phyloP scores from a whole-genome alignment of 768 basidiomycete genomes.

The Dentipellis fragilis region DNA sequence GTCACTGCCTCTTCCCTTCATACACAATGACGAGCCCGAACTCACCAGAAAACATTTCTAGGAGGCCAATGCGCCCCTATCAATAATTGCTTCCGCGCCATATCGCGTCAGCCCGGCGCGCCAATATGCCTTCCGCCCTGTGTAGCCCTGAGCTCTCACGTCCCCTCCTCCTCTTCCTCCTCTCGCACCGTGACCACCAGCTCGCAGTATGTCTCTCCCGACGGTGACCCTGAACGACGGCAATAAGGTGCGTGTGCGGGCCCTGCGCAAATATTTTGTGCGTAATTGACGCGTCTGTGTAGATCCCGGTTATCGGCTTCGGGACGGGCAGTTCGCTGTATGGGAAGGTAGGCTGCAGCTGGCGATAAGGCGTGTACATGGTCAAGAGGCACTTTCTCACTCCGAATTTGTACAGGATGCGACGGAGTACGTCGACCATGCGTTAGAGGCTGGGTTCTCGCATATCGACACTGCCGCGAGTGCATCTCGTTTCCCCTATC shows the following conservation, averaged over 20 bases:
- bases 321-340: constrained; percentile 43
- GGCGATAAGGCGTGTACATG: background rate
- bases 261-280: background rate
- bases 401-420: constrained; percentile 27
- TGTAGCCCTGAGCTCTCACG: too few species aligned
- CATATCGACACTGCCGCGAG: constrained; percentile 58
- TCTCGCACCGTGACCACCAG: background rate
- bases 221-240: constrained; percentile 27
- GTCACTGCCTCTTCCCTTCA: too few species aligned
- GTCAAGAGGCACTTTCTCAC: too few species aligned
- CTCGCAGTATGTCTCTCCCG: constrained; percentile 25
- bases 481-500: constrained; percentile 16
- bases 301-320: constrained; percentile 57
- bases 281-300: background rate
- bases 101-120: too few species aligned
- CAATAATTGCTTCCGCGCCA: too few species aligned
- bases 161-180: background rate
- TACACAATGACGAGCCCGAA: too few species aligned
- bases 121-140: too few species aligned
- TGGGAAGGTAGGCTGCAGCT: constrained; percentile 11
- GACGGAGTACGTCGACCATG: constrained; percentile 43
- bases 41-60: too few species aligned
- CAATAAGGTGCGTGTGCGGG: constrained; percentile 17
- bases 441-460: constrained; percentile 48
- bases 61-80: too few species aligned